A percentile compares a stretch with the other conserved stretches of the same genome.
phyloP scores from a whole-genome alignment of 176 grass and related monocot species.

The Zoysia pacifica region DNA sequence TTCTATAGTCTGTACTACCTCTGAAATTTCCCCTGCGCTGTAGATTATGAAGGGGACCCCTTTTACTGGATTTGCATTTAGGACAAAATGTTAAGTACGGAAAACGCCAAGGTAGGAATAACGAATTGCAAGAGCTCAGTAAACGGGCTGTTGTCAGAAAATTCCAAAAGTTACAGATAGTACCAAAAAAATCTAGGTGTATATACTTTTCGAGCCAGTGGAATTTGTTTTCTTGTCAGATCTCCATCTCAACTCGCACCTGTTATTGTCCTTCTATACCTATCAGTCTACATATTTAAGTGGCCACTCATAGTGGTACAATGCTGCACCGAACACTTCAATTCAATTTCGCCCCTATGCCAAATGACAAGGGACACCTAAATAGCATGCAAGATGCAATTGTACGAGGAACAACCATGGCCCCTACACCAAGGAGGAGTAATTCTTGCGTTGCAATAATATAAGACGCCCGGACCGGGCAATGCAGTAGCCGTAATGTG shows the following conservation, averaged over 20 bases:
- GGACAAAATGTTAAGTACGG: background rate
- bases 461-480: background rate
- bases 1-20: background rate
- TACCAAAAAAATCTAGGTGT: background rate
- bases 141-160: conserved; percentile 21
- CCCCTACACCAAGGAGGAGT: background rate
- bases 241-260: conserved; percentile 7
- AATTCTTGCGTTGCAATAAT: background rate
- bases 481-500: background rate
- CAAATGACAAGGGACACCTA: conserved; percentile 15
- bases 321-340: conserved; percentile 4
- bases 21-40: background rate
- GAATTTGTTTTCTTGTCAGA: conserved; percentile 37
- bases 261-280: conserved; percentile 20
- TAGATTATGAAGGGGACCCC: background rate
- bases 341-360: background rate
- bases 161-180: conserved; percentile 22
- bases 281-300: background rate
- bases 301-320: conserved; percentile 4
- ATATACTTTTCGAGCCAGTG: background rate
- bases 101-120: background rate
- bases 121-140: background rate
- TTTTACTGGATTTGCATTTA: background rate
- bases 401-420: conserved; percentile 4
- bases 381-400: conserved; percentile 8